A percentile compares a stretch with the other conserved stretches of the same genome.
phyloP scores from a whole-genome alignment of 2,329 filamentous ascomycete species.

The Colletotrichum simmondsii region DNA sequence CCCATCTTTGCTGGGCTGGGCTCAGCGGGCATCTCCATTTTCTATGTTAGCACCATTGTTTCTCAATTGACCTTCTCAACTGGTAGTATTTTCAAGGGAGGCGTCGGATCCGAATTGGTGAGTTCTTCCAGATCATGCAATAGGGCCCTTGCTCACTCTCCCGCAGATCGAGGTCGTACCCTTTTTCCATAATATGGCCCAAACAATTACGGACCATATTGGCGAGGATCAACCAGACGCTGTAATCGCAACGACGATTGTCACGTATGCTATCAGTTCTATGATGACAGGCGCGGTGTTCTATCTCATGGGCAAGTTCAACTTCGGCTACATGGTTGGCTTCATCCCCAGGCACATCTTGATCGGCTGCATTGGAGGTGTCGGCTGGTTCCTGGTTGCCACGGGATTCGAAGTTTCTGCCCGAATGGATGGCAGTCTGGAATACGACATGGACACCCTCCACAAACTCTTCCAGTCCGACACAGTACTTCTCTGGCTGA shows the following conservation, averaged over 20 bases:
- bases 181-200: slow-evolving; percentile 99
- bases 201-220: slow-evolving; percentile 82
- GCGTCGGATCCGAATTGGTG: slow-evolving; percentile 93
- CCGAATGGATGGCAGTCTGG: slow-evolving; percentile 84
- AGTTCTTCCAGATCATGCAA: slow-evolving; percentile 38
- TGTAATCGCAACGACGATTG: slow-evolving; percentile 93
- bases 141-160: slow-evolving; percentile 25
- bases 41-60: slow-evolving; percentile 97
- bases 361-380: slow-evolving; percentile 96
- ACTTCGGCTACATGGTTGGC: slow-evolving; percentile 90
- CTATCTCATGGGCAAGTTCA: slow-evolving; percentile 88
- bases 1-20: slow-evolving; percentile 87
- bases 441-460: slow-evolving; percentile 82
- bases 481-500: slow-evolving; percentile 84
- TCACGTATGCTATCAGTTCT: slow-evolving; percentile 89
- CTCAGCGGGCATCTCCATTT: slow-evolving; percentile 96
- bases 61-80: slow-evolving; percentile 90
- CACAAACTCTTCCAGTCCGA: slow-evolving; percentile 78
- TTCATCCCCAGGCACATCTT: slow-evolving; percentile 98
- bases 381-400: slow-evolving; percentile 92
- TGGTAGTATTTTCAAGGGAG: slow-evolving; percentile 89
- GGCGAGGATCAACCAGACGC: slow-evolving; percentile 85
- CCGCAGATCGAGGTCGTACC: slow-evolving; percentile 91
- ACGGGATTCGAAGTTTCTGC: slow-evolving; percentile 96
- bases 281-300: slow-evolving; percentile 92